Base-by-base conservation (phyloP, 371 early-diverging fungal genomes). In the Zychaea mexicana region DNA sequence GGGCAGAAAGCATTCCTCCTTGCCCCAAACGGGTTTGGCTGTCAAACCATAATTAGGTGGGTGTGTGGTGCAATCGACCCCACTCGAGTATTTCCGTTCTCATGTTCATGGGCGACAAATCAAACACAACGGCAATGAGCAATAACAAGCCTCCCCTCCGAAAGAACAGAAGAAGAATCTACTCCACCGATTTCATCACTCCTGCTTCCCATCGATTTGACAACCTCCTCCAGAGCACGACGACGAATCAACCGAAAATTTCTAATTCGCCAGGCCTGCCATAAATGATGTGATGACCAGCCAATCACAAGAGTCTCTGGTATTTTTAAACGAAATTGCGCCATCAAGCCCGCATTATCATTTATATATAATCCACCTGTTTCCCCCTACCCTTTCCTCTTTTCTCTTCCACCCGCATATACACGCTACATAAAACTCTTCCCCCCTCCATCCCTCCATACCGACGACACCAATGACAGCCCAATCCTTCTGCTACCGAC, bases 401-500 rank as follows among this genome's bases (percentile, higher is more conserved):
- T 33, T 53, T 38, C 19, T 33, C 21, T 31, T 24, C 21, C 30
- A 7, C 21, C 7, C 22, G n/a, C n/a, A n/a, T n/a, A n/a, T n/a
- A n/a, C n/a, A n/a, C n/a, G n/a, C n/a, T n/a, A n/a, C n/a, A n/a
- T n/a, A n/a, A n/a, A n/a, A 53, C 19, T 33, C 21, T 31, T 24
- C 21, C 30, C n/a, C 21, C 7, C 22, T 38, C 10, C 33, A 0
- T n/a, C 28, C 32, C 19, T 28, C 54, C 17, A 19, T 21, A 30
- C 33, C 9, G 26, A 8, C 27, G 24, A 36, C 28, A 30, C 8
- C n/a, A 26, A 33, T 38, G 45, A 58, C 45, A 58, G 19, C 28
- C 6, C 59, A 38, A 12, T 59, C 65, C 15, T 59, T 59, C 31
- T 67, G 67, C 45, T 67, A 67, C 22, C 67, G 67, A 13, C 67